phyloP scores from a whole-genome alignment of 495 filamentous ascomycete species.

The Parmelia sp. region DNA sequence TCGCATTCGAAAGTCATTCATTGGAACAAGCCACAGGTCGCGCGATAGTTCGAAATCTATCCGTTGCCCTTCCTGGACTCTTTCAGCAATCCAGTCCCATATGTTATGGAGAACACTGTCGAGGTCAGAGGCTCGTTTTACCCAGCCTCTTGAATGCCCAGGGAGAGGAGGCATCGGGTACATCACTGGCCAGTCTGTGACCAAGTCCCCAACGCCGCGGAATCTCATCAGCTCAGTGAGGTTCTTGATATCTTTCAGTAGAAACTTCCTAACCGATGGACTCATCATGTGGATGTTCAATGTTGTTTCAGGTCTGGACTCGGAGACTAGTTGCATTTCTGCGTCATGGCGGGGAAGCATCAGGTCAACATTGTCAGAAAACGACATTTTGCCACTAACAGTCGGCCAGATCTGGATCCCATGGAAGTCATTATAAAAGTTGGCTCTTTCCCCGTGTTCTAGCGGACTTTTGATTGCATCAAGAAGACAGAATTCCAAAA shows the following conservation, averaged over 20 bases:
- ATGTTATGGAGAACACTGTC: slow-evolving; percentile 8
- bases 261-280: not conserved
- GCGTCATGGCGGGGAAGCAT: slow-evolving; percentile 12
- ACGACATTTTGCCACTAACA: not conserved
- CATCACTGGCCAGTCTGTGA: slow-evolving; percentile 12
- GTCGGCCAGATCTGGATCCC: slow-evolving; percentile 20
- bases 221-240: not conserved
- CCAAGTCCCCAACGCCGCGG: slow-evolving; percentile 11
- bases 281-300: slow-evolving; percentile 9
- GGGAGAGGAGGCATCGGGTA: not conserved
- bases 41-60: not conserved
- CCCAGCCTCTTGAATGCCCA: not conserved
- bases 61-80: slow-evolving; percentile 1
- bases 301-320: slow-evolving; percentile 2
- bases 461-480: slow-evolving; percentile 7
- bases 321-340: slow-evolving; percentile 17
- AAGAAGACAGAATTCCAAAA: slow-evolving; percentile 21
- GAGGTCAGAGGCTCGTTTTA: not conserved
- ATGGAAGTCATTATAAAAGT: slow-evolving; percentile 7
- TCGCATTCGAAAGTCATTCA: slow-evolving; percentile 11
- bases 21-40: slow-evolving; percentile 17
- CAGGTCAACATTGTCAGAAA: not conserved
- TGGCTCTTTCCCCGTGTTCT: not conserved
- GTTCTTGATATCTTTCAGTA: not conserved
- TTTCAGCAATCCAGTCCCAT: slow-evolving; percentile 19